Percentiles rank a stretch among this genome's conserved stretches.
phyloP scores from a whole-genome alignment of 805 yeast genomes.

The Sungouiozyma ichnusensis region DNA sequence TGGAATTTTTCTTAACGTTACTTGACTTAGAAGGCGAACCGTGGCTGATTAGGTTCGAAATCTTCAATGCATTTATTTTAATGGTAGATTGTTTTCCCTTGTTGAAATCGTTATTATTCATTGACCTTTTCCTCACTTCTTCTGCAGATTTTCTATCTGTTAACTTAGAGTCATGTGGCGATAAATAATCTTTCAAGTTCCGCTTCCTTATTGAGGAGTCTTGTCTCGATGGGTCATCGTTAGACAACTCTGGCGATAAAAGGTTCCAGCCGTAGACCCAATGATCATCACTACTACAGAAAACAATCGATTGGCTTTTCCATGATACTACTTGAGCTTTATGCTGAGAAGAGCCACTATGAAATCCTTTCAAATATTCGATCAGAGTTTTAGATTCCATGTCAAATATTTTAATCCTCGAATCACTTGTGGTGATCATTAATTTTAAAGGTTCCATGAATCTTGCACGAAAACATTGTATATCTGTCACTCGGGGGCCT shows the following conservation, averaged over 20 bases:
- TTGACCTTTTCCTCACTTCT: not conserved
- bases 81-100: not conserved
- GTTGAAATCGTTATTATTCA: not conserved
- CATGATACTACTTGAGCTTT: conserved; percentile 35
- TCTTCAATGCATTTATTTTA: not conserved
- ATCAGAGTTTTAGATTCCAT: conserved; percentile 43
- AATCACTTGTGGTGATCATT: conserved; percentile 72
- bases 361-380: conserved; percentile 62
- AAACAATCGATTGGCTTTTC: conserved; percentile 32
- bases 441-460: conserved; percentile 28
- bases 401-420: conserved; percentile 59
- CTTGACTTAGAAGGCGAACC: not conserved
- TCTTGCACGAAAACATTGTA: conserved; percentile 37
- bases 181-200: not conserved
- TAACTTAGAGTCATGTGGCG: not conserved
- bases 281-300: conserved; percentile 82
- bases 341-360: conserved; percentile 62
- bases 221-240: conserved; percentile 2
- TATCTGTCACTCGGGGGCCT: conserved; percentile 66
- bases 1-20: conserved; percentile 31
- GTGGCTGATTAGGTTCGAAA: not conserved
- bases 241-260: conserved; percentile 13
- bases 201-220: not conserved
- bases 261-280: conserved; percentile 76
- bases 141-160: not conserved